A percentile compares a stretch with the other conserved stretches of the same genome.
Conservation (phyloP, 2,329 filamentous ascomycete species). For the Colletotrichum salicis region DNA sequence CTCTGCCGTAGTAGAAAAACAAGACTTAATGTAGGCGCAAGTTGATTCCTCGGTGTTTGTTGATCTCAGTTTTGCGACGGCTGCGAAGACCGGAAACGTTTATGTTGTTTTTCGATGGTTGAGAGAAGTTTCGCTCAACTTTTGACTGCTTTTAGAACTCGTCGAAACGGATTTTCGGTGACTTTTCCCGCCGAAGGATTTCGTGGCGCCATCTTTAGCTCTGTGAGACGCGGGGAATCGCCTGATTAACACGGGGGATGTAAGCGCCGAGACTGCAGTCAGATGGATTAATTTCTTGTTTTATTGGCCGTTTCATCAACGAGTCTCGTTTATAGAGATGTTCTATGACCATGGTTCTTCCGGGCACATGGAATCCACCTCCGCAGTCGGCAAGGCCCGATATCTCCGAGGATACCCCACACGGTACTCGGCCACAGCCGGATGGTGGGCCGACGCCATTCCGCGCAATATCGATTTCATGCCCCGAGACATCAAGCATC, state of each 20-base stretch:
- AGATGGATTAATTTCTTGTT: too few relatives aligned
- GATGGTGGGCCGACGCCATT: not conserved
- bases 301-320: too few relatives aligned
- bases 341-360: too few relatives aligned
- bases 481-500: too few relatives aligned
- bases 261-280: not conserved
- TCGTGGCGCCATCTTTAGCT: not conserved
- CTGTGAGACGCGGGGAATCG: not conserved
- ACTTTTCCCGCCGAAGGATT: not conserved
- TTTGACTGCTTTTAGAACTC: not conserved
- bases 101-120: not conserved
- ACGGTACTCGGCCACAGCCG: not conserved
- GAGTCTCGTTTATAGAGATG: too few relatives aligned
- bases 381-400: not conserved
- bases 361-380: not conserved
- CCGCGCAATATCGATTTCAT: not conserved
- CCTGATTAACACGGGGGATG: slow-evolving; percentile 33
- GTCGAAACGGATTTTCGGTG: not conserved
- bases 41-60: too few relatives aligned
- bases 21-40: too few relatives aligned
- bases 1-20: not conserved
- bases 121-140: not conserved
- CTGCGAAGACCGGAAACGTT: too few relatives aligned
- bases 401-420: not conserved
- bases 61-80: not conserved